These are phyloP conservation scores for Chlamydomonas sp. DNA, from an alignment of 139 green algal species.

Conservation along the genomic window DNA sequence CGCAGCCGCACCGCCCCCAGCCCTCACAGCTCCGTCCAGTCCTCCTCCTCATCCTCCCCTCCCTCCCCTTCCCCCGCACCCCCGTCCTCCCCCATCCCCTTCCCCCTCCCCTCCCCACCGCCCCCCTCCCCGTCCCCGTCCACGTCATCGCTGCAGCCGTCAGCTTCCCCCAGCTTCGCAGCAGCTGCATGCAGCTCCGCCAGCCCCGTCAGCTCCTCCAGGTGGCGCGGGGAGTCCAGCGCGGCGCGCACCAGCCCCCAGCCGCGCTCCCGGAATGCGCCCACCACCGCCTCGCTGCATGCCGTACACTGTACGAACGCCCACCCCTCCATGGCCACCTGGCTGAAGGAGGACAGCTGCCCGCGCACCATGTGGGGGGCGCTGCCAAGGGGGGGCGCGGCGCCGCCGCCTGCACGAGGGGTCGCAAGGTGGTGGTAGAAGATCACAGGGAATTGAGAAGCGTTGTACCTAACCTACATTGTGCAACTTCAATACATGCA, in stretches of 20 bases:
- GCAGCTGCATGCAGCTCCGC: conserved; percentile 68
- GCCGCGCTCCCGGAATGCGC: conserved; percentile 61
- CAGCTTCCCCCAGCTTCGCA: background rate
- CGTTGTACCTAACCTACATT: no score
- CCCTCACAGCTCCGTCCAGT: background rate
- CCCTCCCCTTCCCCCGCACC: background rate
- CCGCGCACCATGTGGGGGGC: conserved; percentile 83
- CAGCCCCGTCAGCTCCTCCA: conserved; percentile 88
- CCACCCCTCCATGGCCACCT: conserved; percentile 69
- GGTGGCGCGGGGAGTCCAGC: conserved; percentile 52
- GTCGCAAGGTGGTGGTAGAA: background rate
- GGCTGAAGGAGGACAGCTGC: conserved; percentile 54
- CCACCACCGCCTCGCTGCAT: conserved; percentile 85
- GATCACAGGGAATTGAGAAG: background rate
- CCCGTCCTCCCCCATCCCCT: background rate
- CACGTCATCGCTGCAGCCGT: conserved; percentile 9
- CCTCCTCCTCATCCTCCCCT: background rate
- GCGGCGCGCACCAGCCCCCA: conserved; percentile 73
- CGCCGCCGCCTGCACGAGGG: no score
- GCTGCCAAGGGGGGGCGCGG: conserved; percentile 69
- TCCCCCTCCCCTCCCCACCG: conserved; percentile 6
- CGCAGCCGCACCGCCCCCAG: background rate
- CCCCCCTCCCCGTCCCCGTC: conserved; percentile 27
- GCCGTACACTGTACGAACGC: conserved; percentile 92
- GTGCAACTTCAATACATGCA: no score